phyloP scores from a whole-genome alignment of 2,329 filamentous ascomycete species.

The Botrytis fragariae region DNA sequence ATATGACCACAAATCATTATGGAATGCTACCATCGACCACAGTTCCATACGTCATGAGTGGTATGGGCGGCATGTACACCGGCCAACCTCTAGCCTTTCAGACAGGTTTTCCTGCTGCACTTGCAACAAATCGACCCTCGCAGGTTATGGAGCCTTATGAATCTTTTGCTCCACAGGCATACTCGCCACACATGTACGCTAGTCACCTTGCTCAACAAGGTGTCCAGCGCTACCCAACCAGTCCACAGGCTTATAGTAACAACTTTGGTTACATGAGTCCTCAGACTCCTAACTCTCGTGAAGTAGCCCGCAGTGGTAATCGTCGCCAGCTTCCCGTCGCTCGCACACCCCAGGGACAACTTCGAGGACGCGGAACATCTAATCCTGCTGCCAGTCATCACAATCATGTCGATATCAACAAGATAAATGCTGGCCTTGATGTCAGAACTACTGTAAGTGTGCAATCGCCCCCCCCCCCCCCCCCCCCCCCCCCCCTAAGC shows the following conservation, averaged over 20 bases:
- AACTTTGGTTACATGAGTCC: slow-evolving; percentile 15
- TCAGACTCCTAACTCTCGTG: slow-evolving; percentile 23
- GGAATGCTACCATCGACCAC: slow-evolving; percentile 8
- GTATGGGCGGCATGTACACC: slow-evolving; percentile 20
- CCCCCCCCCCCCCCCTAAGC: neutral
- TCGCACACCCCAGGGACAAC: slow-evolving; percentile 37
- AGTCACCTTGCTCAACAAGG: slow-evolving; percentile 7
- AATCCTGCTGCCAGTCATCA: slow-evolving; percentile 50
- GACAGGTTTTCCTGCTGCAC: neutral
- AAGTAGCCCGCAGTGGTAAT: slow-evolving; percentile 23
- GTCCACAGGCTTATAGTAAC: slow-evolving; percentile 6
- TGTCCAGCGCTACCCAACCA: slow-evolving; percentile 1
- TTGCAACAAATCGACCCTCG: slow-evolving; percentile 7
- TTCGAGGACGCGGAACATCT: slow-evolving; percentile 41
- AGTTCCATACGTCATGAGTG: slow-evolving; percentile 13
- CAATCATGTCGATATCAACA: slow-evolving; percentile 60
- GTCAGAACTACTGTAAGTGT: slow-evolving; percentile 69
- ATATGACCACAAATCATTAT: slow-evolving; percentile 18
- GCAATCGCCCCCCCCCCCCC: neutral
- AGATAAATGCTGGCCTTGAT: slow-evolving; percentile 65
- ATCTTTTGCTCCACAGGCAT: neutral
- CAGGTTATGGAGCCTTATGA: slow-evolving; percentile 8
- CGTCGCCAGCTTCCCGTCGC: slow-evolving; percentile 43
- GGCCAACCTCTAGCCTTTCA: slow-evolving; percentile 13
- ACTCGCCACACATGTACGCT: slow-evolving; percentile 2